Evolutionary conservation across 352 stramenopile species (phyloP).

Genomic region (Pythium phragmitis): DNA sequence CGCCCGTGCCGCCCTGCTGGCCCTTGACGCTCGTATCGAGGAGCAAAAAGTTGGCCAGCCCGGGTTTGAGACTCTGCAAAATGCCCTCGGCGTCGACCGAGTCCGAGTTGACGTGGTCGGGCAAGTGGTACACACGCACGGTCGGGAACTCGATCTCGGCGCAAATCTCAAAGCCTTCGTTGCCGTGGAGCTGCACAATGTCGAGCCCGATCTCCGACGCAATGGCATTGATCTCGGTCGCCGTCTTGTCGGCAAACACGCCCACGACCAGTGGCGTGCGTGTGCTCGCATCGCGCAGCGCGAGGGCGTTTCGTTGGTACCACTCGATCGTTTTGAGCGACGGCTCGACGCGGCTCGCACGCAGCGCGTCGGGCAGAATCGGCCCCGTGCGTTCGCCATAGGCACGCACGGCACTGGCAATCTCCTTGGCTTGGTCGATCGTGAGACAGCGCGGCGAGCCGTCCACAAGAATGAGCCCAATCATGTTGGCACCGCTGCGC

Average conservation of each 20-base stretch:
- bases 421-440: conserved; percentile 82
- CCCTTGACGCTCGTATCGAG: conserved; percentile 97
- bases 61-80: conserved; percentile 56
- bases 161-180: conserved; percentile 91
- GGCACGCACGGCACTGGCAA: conserved; percentile 89
- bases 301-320: conserved; percentile 76
- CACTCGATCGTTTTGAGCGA: conserved; percentile 47
- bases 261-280: conserved; percentile 90
- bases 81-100: conserved; percentile 75
- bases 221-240: conserved; percentile 90
- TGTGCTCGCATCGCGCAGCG: conserved; percentile 61
- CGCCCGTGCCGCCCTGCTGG: conserved; percentile 89
- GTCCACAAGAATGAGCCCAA: conserved; percentile 96
- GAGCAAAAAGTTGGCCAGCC: conserved; percentile 88
- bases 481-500: conserved; percentile 93
- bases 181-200: conserved; percentile 97
- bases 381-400: conserved; percentile 92
- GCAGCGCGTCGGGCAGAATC: conserved; percentile 51
- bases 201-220: conserved; percentile 92
- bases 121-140: conserved; percentile 93
- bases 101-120: conserved; percentile 74
- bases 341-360: conserved; percentile 28
- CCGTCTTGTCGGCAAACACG: conserved; percentile 96
- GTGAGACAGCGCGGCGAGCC: conserved; percentile 89
- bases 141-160: conserved; percentile 86